Conservation (phyloP, 768 basidiomycete genomes). For the Boletales sp. region DNA sequence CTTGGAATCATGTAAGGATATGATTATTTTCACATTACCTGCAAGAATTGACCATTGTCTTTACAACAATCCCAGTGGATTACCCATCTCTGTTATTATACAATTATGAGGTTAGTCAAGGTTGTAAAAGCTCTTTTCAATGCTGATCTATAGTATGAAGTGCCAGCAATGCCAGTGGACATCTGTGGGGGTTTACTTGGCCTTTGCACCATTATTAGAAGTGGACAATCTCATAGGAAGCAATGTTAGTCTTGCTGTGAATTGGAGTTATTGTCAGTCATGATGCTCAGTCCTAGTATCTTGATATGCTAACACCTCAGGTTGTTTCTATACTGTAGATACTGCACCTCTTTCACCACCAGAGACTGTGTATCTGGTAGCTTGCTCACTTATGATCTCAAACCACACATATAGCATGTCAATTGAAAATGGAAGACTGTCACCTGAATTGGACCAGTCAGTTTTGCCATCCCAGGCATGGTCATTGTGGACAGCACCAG, state of each 20-base stretch:
- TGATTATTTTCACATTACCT: not conserved
- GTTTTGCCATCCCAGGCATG: not conserved
- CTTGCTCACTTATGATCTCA: not conserved
- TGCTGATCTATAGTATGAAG: not conserved
- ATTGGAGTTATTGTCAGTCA: not conserved
- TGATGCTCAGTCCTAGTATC: no score
- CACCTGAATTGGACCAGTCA: not conserved
- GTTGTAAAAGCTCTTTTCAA: not conserved
- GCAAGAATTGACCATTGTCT: not conserved
- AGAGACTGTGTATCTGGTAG: not conserved
- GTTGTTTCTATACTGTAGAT: no score
- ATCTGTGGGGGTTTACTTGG: not conserved
- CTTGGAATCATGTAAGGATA: not conserved
- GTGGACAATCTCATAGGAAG: not conserved
- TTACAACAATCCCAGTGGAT: not conserved
- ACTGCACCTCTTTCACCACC: not conserved
- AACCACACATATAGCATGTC: not conserved
- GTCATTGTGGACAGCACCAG: not conserved
- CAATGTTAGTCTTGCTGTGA: not conserved
- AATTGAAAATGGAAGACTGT: not conserved
- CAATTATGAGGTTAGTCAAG: not conserved
- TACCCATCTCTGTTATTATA: not conserved
- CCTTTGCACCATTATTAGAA: not conserved
- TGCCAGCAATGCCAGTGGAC: not conserved
- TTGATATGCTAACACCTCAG: no score